Evolutionary conservation across 2,329 filamentous ascomycete species (phyloP).

Genomic region (Phoma sp.): DNA sequence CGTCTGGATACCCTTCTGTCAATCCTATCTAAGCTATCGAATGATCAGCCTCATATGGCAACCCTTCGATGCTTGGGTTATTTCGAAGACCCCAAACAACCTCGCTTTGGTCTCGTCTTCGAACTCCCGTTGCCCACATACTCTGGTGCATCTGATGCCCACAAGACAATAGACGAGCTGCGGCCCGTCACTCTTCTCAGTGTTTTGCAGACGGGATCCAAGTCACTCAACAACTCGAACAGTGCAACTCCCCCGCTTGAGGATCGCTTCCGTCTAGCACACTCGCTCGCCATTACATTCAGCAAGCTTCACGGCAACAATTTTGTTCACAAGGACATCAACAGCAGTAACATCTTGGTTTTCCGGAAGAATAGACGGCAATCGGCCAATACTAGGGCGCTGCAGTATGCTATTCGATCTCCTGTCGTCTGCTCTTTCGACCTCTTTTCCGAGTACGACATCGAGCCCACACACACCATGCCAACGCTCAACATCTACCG

Average conservation of each 20-base stretch:
- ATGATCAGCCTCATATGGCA: conserved; percentile 44
- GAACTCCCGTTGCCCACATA: conserved; percentile 67
- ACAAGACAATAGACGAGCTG: conserved; percentile 47
- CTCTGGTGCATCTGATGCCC: conserved; percentile 60
- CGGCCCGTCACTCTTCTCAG: conserved; percentile 55
- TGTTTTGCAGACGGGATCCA: conserved; percentile 55
- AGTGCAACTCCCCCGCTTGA: conserved; percentile 64
- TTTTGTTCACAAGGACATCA: conserved; percentile 73
- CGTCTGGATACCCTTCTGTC: conserved; percentile 52
- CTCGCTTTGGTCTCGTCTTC: conserved; percentile 75
- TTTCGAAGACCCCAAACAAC: conserved; percentile 75
- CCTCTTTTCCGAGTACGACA: conserved; percentile 66
- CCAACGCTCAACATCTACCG: conserved; percentile 64
- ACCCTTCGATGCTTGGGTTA: conserved; percentile 69
- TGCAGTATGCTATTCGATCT: conserved; percentile 64
- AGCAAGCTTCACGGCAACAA: conserved; percentile 75
- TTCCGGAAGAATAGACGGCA: conserved; percentile 57
- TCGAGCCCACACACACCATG: conserved; percentile 54
- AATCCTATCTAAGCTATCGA: conserved; percentile 39
- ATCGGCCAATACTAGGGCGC: conserved; percentile 50
- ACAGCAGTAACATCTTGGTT: conserved; percentile 72
- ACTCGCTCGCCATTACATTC: conserved; percentile 74
- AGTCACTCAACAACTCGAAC: conserved; percentile 50
- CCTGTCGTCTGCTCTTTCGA: conserved; percentile 78
- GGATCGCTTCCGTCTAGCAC: conserved; percentile 76